These are phyloP conservation scores for Populus trichocarpa DNA, from an alignment of 441 rosid genomes.

Conservation along the genomic window DNA sequence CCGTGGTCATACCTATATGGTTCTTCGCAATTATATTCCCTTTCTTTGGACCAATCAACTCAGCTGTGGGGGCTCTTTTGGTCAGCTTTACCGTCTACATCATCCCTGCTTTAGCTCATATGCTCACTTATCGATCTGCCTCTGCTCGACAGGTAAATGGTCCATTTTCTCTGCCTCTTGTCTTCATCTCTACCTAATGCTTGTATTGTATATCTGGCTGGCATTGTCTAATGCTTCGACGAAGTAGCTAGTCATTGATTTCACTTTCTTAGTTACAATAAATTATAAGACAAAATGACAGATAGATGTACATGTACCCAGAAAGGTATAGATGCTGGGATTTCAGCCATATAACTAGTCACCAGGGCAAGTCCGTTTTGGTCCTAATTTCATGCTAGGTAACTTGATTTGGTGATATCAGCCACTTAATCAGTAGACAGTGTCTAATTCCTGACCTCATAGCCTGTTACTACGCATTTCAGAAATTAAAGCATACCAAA, in stretches of 20 bases:
- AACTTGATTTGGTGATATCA: neutral
- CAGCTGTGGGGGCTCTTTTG: constrained; percentile 91
- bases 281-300: neutral
- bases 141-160: constrained; percentile 73
- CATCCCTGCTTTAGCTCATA: constrained; percentile 89
- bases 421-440: neutral
- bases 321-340: neutral
- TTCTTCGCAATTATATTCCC: constrained; percentile 93
- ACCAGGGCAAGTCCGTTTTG: neutral
- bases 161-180: constrained; percentile 6
- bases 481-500: neutral
- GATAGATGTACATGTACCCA: neutral
- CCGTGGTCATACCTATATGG: constrained; percentile 94
- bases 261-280: neutral
- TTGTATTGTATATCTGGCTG: neutral
- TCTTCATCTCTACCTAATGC: constrained; percentile 1
- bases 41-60: constrained; percentile 94
- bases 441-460: neutral
- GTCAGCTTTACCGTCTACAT: constrained; percentile 98
- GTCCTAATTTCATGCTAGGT: neutral
- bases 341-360: neutral
- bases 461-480: neutral
- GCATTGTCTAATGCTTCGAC: constrained; percentile 4
- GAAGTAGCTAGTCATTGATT: constrained; percentile 1
- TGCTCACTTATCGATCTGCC: constrained; percentile 87